Evolutionary conservation across 2,329 filamentous ascomycete genomes (phyloP).

Genomic region (Escovopsis sp.): DNA sequence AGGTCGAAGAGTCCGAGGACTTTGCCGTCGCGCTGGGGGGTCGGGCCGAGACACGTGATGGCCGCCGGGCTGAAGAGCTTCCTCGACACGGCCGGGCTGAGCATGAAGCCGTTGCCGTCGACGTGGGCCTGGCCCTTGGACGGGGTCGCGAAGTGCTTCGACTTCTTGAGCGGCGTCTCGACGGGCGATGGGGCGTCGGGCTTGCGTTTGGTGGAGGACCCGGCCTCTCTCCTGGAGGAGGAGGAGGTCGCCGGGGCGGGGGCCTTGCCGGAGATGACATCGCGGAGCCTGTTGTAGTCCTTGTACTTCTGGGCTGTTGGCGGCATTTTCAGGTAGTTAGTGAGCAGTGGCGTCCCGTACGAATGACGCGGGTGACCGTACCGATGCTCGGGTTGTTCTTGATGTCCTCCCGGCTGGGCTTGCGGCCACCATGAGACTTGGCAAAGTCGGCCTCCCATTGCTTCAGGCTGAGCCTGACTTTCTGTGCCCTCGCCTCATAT

Average conservation of each 20-base stretch:
- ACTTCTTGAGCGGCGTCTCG: slow-evolving; percentile 38
- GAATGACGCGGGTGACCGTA: slow-evolving; percentile 23
- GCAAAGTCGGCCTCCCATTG: slow-evolving; percentile 59
- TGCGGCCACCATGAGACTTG: slow-evolving; percentile 45
- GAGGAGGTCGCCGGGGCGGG: slow-evolving; percentile 24
- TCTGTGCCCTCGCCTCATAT: slow-evolving; percentile 35
- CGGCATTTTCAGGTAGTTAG: too few relatives aligned
- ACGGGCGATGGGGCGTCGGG: slow-evolving; percentile 17
- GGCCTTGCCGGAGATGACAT: slow-evolving; percentile 41
- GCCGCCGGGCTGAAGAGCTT: slow-evolving; percentile 45
- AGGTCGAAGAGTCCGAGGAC: slow-evolving; percentile 68
- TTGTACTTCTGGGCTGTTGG: slow-evolving; percentile 56
- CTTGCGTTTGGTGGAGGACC: slow-evolving; percentile 25
- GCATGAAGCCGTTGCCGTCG: slow-evolving; percentile 27
- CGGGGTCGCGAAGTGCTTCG: slow-evolving; percentile 32
- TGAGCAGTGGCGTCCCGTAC: too few relatives aligned
- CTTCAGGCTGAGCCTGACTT: slow-evolving; percentile 57
- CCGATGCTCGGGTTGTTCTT: slow-evolving; percentile 58
- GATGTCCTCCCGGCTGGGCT: slow-evolving; percentile 61
- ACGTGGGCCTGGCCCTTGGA: slow-evolving; percentile 23
- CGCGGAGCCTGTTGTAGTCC: slow-evolving; percentile 53
- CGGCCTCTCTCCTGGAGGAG: slow-evolving; percentile 11
- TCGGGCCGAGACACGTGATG: slow-evolving; percentile 56
- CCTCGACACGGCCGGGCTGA: slow-evolving; percentile 41
- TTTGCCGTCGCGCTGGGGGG: slow-evolving; percentile 64